phyloP scores from a whole-genome alignment of 345 rosid species.

The Salix viminalis region DNA sequence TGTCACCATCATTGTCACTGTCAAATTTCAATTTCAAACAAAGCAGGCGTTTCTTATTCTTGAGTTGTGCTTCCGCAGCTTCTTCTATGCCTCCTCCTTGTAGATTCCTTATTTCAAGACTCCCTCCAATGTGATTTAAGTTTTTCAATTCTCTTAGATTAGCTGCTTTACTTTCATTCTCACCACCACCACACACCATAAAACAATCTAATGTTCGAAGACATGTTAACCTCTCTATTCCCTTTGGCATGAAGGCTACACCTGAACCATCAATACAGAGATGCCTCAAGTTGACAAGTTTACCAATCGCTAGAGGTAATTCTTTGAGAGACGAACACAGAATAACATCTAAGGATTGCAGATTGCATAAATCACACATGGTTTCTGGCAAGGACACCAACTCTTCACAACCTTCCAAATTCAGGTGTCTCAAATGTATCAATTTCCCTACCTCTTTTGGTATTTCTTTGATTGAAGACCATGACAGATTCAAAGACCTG shows the following conservation, averaged over 20 bases:
- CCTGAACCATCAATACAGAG: rapidly evolving
- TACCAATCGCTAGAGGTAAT: constrained; percentile 7
- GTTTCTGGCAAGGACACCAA: constrained; percentile 8
- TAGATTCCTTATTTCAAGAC: too few relatives aligned
- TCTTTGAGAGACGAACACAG: not conserved
- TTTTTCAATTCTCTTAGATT: too few relatives aligned
- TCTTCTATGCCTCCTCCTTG: too few relatives aligned
- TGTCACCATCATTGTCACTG: rapidly evolving
- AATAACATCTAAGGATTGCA: not conserved
- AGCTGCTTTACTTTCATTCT: too few relatives aligned
- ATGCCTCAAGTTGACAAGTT: constrained; percentile 8
- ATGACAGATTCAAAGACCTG: not conserved
- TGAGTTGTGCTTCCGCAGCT: too few relatives aligned
- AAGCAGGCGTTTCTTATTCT: too few relatives aligned
- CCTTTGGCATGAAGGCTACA: constrained; percentile 7
- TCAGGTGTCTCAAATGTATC: constrained; percentile 9
- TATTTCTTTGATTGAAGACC: not conserved
- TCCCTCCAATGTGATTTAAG: too few relatives aligned
- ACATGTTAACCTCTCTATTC: constrained; percentile 4
- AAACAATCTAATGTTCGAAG: not conserved
- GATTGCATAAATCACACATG: constrained; percentile 9
- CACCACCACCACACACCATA: not conserved
- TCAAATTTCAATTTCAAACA: too few relatives aligned
- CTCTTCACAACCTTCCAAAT: not conserved
- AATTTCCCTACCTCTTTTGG: not conserved